Percentiles rank a stretch among this genome's conserved stretches.
phyloP scores from a whole-genome alignment of 2,329 filamentous ascomycete genomes.

The Lecanicillium sp. region DNA sequence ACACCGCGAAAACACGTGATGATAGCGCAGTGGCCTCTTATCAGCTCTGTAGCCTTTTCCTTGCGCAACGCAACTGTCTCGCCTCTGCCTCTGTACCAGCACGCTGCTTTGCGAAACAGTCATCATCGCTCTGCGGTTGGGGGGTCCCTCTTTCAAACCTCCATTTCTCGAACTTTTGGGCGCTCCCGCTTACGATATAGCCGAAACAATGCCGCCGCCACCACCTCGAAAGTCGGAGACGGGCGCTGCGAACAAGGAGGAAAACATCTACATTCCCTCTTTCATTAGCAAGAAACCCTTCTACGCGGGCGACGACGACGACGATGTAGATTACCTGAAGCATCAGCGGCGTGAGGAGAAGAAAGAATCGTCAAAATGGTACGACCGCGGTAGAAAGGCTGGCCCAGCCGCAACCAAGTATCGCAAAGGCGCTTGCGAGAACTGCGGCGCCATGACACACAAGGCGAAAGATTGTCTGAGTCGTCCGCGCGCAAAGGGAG shows the following conservation, averaged over 20 bases:
- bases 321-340: constrained; percentile 83
- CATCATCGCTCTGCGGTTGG: too few relatives aligned
- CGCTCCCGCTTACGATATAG: neutral
- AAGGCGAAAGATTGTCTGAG: constrained; percentile 91
- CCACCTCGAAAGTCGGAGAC: constrained; percentile 30
- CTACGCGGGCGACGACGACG: constrained; percentile 73
- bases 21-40: constrained; percentile 16
- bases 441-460: constrained; percentile 95
- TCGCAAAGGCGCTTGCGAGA: constrained; percentile 96
- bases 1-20: constrained; percentile 25
- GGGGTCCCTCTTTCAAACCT: too few relatives aligned
- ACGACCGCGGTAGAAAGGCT: constrained; percentile 78
- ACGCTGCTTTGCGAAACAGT: neutral
- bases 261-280: constrained; percentile 96
- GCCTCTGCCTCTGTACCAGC: neutral
- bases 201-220: constrained; percentile 20
- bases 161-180: too few relatives aligned
- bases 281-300: constrained; percentile 99
- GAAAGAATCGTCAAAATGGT: constrained; percentile 77
- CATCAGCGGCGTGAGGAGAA: constrained; percentile 70
- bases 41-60: constrained; percentile 1
- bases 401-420: constrained; percentile 92
- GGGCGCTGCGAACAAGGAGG: constrained; percentile 61
- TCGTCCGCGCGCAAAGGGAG: constrained; percentile 80
- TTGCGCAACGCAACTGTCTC: neutral